phyloP scores from a whole-genome alignment of 2,329 filamentous ascomycete species.

The Alternaria hordeiaustralica region DNA sequence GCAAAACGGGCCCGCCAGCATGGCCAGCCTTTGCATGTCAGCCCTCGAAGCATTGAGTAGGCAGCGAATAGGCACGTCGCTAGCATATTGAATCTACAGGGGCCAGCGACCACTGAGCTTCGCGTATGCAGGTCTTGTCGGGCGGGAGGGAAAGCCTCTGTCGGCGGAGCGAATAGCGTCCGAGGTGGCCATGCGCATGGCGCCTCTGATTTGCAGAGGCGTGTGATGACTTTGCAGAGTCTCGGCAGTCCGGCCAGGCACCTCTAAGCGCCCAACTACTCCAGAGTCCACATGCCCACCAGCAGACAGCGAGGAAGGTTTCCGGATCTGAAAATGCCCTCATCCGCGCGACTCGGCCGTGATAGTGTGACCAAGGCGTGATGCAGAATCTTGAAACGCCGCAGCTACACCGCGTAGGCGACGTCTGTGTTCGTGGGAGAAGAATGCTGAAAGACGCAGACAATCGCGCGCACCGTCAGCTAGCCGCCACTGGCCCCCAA shows the following conservation, averaged over 20 bases:
- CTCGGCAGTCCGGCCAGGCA: slow-evolving; percentile 21
- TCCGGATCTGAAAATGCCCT: background rate
- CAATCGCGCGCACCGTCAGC: slow-evolving; percentile 17
- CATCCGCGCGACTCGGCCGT: slow-evolving; percentile 26
- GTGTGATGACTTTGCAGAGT: slow-evolving; percentile 37
- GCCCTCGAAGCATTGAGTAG: slow-evolving; percentile 30
- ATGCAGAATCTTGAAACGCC: slow-evolving; percentile 19
- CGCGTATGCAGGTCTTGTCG: slow-evolving; percentile 25
- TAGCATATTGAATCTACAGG: slow-evolving; percentile 40
- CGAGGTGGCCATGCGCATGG: slow-evolving; percentile 14
- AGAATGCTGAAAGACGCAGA: background rate
- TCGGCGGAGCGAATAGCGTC: slow-evolving; percentile 29
- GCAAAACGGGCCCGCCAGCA: slow-evolving; percentile 25
- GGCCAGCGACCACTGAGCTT: slow-evolving; percentile 39
- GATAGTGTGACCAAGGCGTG: slow-evolving; percentile 40
- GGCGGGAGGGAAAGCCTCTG: slow-evolving; percentile 35
- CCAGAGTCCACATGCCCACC: slow-evolving; percentile 19
- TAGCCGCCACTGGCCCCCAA: slow-evolving; percentile 7
- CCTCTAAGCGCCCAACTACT: slow-evolving; percentile 41
- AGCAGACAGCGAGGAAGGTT: background rate
- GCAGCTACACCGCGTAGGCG: background rate
- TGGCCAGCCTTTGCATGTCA: slow-evolving; percentile 40
- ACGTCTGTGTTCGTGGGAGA: background rate
- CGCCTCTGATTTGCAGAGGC: slow-evolving; percentile 23
- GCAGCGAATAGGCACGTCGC: slow-evolving; percentile 33